Base-by-base conservation (phyloP, 768 basidiomycete genomes). In the Trametes sanguinea region DNA sequence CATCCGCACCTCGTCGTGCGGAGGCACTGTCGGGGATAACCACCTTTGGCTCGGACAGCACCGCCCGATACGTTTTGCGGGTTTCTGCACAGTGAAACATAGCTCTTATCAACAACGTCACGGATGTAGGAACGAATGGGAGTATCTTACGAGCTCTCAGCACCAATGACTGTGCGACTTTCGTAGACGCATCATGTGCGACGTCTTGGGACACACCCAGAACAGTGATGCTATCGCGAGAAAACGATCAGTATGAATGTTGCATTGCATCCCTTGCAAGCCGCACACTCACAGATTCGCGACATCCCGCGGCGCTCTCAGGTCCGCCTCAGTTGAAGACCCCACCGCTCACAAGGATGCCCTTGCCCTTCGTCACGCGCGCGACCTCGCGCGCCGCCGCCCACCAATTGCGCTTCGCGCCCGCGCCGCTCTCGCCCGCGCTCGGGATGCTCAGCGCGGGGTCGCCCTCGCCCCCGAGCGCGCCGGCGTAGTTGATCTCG, bases 381-480 rank as follows among this genome's bases (percentile, higher is more conserved):
- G 85, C 80, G 2, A 95, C 77, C 73, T 95, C 93, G 37, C 87
- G 77, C 10, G 90, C 84, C 0, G 84, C 80, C 0, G 89, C 85
- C 93, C 93, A 91, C 92, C 92, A 92, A 65, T 93, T 91, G 43
- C 90, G 76, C 75, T 90, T 90, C 4, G 84, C 83, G 8, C 72
- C 73, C 2, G 78, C 68, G 0, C 84, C 86, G 33, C 77, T 80
- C 59, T 86, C 85, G 14, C 78, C 83, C 2, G 75, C 82, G 6
- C 81, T 81, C 11, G 82, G 78, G 14, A 77, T 75, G 3, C 75
- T 66, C 10, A 84, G 72, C 17, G 76, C 66, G 0, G 78, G 60
- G 48, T 86, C 85, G 17, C 80, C 78, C 51, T 86, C 85, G 1
- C 83, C 86, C 0, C 86, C 85, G 0, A 94, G 73, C 0, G 90